Evolutionary conservation across 495 filamentous ascomycete genomes (phyloP).

Genomic region (Hyaloscypha finlandica): DNA sequence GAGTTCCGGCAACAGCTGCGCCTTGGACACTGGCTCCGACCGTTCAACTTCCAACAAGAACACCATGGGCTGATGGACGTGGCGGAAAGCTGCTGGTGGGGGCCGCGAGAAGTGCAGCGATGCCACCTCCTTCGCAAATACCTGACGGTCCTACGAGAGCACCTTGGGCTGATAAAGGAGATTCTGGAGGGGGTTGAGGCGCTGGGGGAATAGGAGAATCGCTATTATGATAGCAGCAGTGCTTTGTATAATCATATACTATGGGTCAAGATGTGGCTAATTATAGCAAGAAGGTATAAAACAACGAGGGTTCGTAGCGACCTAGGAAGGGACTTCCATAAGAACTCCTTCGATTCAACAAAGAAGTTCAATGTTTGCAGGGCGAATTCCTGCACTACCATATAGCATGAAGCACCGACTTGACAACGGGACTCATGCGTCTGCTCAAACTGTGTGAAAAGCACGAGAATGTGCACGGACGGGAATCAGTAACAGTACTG

Average conservation of each 20-base stretch:
- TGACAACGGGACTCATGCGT: not conserved
- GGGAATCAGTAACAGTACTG: too few relatives aligned
- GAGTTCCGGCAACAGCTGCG: constrained; percentile 34
- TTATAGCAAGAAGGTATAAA: too few relatives aligned
- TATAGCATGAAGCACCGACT: not conserved
- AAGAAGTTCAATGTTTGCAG: not conserved
- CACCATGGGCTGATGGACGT: constrained; percentile 44
- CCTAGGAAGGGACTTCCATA: too few relatives aligned
- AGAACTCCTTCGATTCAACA: too few relatives aligned
- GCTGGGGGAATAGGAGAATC: not conserved
- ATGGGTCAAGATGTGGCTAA: too few relatives aligned
- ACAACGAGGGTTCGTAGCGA: too few relatives aligned
- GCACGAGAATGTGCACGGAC: not conserved
- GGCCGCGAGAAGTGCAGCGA: not conserved
- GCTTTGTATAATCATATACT: too few relatives aligned
- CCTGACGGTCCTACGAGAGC: constrained; percentile 41
- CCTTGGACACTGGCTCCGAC: constrained; percentile 21
- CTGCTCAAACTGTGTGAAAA: not conserved
- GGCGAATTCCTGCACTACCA: not conserved
- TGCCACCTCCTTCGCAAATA: constrained; percentile 2
- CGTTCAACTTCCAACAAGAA: constrained; percentile 43
- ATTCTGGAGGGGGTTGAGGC: constrained; percentile 9
- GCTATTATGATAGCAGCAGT: not conserved
- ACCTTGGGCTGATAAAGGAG: constrained; percentile 40
- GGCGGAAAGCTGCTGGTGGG: not conserved